Conservation (phyloP, 1,284 basidiomycete genomes). For the Trametes versicolor region DNA sequence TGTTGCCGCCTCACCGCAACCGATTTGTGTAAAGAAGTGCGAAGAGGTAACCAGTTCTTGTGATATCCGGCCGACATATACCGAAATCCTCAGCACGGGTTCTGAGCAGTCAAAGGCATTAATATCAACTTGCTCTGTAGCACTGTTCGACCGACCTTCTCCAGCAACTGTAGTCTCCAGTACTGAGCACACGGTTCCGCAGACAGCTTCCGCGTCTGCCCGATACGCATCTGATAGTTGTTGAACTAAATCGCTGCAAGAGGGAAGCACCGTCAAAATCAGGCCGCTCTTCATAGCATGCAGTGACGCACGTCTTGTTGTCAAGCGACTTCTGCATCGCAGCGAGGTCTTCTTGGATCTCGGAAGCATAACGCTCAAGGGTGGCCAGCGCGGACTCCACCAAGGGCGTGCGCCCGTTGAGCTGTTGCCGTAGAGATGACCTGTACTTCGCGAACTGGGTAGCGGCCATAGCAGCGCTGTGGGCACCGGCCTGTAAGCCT, state of each 20-base stretch:
- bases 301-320: slow-evolving; percentile 40
- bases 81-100: slow-evolving; percentile 41
- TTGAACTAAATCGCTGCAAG: slow-evolving; percentile 45
- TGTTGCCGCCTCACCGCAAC: slow-evolving; percentile 49
- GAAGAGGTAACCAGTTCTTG: slow-evolving; percentile 36
- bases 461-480: slow-evolving; percentile 51
- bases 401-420: slow-evolving; percentile 66
- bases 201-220: slow-evolving; percentile 58
- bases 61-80: slow-evolving; percentile 55
- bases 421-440: slow-evolving; percentile 60
- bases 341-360: slow-evolving; percentile 66
- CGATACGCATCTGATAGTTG: slow-evolving; percentile 55
- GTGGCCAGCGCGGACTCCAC: slow-evolving; percentile 64
- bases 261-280: slow-evolving; percentile 34
- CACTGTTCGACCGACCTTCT: slow-evolving; percentile 43
- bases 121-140: slow-evolving; percentile 1
- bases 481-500: slow-evolving; percentile 49
- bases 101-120: slow-evolving; percentile 17
- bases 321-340: slow-evolving; percentile 44
- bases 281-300: not conserved
- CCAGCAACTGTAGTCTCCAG: slow-evolving; percentile 48
- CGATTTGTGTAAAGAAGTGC: slow-evolving; percentile 33
- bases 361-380: slow-evolving; percentile 64
- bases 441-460: slow-evolving; percentile 68
- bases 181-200: slow-evolving; percentile 49